Percentiles rank a stretch among this genome's conserved stretches.
These are phyloP conservation scores for Boechera retrofracta DNA, from an alignment of 345 rosid genomes.

Conservation along the genomic window DNA sequence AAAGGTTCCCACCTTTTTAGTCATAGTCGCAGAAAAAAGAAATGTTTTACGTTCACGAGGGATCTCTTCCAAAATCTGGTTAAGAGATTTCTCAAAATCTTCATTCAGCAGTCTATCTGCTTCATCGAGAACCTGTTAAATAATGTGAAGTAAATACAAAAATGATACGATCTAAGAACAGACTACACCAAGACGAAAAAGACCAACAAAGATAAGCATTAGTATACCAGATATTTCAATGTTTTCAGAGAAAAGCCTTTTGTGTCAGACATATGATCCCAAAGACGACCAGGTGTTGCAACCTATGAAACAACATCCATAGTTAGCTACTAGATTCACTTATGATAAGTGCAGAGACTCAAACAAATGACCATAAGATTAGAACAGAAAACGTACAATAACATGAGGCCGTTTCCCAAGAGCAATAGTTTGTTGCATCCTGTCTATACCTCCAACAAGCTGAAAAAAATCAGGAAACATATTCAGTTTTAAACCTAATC, in stretches of 20 bases:
- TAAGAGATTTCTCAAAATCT: conserved; percentile 91
- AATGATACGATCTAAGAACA: neutral
- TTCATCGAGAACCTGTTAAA: conserved; percentile 87
- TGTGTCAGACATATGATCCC: conserved; percentile 86
- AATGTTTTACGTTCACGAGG: conserved; percentile 75
- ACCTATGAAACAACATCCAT: conserved; percentile 53
- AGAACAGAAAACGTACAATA: conserved; percentile 44
- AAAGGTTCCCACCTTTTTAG: conserved; percentile 67
- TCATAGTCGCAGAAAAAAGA: conserved; percentile 99
- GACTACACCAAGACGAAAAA: conserved; percentile 4
- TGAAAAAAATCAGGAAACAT: conserved; percentile 34
- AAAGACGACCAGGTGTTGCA: conserved; percentile 92
- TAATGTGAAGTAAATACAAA: neutral
- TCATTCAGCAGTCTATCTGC: conserved; percentile 94
- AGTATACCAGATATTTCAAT: conserved; percentile 78
- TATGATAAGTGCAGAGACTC: neutral
- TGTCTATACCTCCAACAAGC: conserved; percentile 98
- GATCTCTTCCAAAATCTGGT: conserved; percentile 72
- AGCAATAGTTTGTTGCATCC: conserved; percentile 75
- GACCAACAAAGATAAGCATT: conserved; percentile 7
- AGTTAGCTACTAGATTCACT: conserved; percentile 5
- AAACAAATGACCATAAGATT: neutral
- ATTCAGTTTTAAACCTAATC: neutral
- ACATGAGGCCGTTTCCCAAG: conserved; percentile 88
- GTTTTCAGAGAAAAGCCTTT: conserved; percentile 87